Base-by-base conservation (phyloP, 257 asterid genomes). In the Linaria vulgaris region DNA sequence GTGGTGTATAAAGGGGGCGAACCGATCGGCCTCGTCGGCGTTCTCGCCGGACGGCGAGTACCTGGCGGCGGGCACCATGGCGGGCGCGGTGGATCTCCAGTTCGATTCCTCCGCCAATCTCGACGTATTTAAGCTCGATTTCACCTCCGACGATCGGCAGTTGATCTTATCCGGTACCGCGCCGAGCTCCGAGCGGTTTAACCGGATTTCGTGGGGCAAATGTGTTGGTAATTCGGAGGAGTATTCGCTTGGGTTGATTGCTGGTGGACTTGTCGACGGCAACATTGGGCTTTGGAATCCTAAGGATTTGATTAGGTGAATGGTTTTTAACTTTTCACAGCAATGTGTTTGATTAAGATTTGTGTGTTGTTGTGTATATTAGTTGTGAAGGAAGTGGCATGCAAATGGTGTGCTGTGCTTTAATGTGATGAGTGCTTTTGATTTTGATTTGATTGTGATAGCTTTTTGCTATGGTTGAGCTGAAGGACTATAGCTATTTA, bases 21-120 rank as follows among this genome's bases (percentile, higher is more conserved):
- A 76, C 76, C 65, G 88, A 82, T 85, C 86, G 70, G 92, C 92
- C 10, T 73, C 82, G 75, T 74, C 78, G 69, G 87, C 87, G 49
- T 80, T 85, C 64, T 76, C 87, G 58, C 92, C 92, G 66, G 88
- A 80, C 17, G 79, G 76, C 22, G 74, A 78, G 61, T 82, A 78
- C 73, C 38, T 85, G 79, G 92, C 88, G 11, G 86, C 88, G 17
- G 92, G 88, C 19, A 85, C 94, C 66, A 85, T 80, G 89, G 89
- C 94, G 0, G 94, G 89, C 37, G 94, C 89, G 49, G 94, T 85
- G 72, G 89, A 85, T 82, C 82, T 85, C 70, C 79, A 80, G 24
- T 85, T 85, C 69, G 82, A 88, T 62, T 85, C 94, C 5, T 73
- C 82, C 4, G 94, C 94, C 0, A 85, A 85, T 69, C 73, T 85